Conservation (phyloP, 768 basidiomycete genomes). For the Royoungia palumana region DNA sequence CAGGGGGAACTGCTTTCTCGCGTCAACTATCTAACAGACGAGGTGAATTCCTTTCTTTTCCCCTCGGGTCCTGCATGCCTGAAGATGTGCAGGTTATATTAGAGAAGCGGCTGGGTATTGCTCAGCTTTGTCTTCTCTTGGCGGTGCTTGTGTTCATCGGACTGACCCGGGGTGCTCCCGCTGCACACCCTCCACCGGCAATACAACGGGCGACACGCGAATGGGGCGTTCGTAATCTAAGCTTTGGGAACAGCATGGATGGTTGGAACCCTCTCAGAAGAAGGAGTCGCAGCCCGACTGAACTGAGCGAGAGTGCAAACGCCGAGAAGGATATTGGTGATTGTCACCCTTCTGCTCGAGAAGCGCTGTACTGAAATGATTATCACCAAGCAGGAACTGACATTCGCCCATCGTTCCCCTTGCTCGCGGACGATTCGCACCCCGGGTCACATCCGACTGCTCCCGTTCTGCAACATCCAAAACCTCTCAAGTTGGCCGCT, state of each 20-base stretch:
- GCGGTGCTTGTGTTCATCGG: constrained; percentile 84
- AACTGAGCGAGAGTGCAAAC: constrained; percentile 9
- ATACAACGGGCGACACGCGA: constrained; percentile 38
- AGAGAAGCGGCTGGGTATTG: constrained; percentile 87
- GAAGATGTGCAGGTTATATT: constrained; percentile 57
- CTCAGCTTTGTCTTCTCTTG: constrained; percentile 80
- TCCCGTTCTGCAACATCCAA: neutral
- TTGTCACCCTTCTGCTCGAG: neutral
- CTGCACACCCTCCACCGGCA: constrained; percentile 31
- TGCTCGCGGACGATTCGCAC: neutral
- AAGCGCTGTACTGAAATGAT: neutral
- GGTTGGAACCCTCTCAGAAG: constrained; percentile 21
- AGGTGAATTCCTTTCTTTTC: constrained; percentile 46
- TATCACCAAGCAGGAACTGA: neutral
- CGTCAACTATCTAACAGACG: constrained; percentile 73
- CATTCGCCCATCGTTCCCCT: neutral
- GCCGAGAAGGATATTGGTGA: constrained; percentile 15
- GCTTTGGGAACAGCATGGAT: constrained; percentile 53
- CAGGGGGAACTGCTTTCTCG: constrained; percentile 64
- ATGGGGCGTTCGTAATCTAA: constrained; percentile 57
- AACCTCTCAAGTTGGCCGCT: neutral
- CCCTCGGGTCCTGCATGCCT: neutral
- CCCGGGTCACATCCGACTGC: neutral
- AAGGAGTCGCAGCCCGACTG: constrained; percentile 31
- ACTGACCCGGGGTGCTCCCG: constrained; percentile 63